These are phyloP conservation scores for Anthoceros angustus DNA, from an alignment of 225 moss, liverwort and hornwort species.

Conservation along the genomic window DNA sequence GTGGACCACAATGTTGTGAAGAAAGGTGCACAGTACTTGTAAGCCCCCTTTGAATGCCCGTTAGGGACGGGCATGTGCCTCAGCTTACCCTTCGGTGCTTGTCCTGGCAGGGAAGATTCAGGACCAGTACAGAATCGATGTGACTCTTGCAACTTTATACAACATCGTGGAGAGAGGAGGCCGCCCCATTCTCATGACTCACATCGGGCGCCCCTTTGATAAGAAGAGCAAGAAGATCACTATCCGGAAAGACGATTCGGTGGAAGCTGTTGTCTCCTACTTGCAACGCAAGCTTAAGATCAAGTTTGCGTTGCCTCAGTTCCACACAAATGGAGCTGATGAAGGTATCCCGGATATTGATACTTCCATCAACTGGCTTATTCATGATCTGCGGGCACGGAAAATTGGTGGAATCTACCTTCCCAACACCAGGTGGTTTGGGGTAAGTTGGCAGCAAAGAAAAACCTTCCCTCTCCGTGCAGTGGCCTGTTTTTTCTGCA, in stretches of 20 bases:
- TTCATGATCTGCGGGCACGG: slow-evolving; percentile 65
- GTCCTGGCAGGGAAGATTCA: slow-evolving; percentile 36
- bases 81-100: background rate
- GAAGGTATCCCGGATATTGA: slow-evolving; percentile 82
- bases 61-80: background rate
- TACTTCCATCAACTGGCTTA: slow-evolving; percentile 86
- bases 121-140: slow-evolving; percentile 79
- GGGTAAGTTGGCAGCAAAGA: slow-evolving; percentile 17
- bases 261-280: slow-evolving; percentile 77
- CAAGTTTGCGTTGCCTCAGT: slow-evolving; percentile 71
- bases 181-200: slow-evolving; percentile 75
- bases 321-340: slow-evolving; percentile 41
- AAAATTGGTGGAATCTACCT: slow-evolving; percentile 87
- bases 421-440: slow-evolving; percentile 83
- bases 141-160: slow-evolving; percentile 77
- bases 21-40: slow-evolving; percentile 26
- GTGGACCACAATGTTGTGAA: slow-evolving; percentile 93
- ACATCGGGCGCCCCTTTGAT: slow-evolving; percentile 67
- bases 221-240: slow-evolving; percentile 57
- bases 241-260: slow-evolving; percentile 56
- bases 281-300: slow-evolving; percentile 78
- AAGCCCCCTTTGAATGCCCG: background rate
- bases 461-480: no score
- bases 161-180: slow-evolving; percentile 86
- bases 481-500: background rate